A percentile compares a stretch with the other conserved stretches of the same genome.
Evolutionary conservation across 257 asterid species (phyloP).

Genomic region (Petunia secreta): DNA sequence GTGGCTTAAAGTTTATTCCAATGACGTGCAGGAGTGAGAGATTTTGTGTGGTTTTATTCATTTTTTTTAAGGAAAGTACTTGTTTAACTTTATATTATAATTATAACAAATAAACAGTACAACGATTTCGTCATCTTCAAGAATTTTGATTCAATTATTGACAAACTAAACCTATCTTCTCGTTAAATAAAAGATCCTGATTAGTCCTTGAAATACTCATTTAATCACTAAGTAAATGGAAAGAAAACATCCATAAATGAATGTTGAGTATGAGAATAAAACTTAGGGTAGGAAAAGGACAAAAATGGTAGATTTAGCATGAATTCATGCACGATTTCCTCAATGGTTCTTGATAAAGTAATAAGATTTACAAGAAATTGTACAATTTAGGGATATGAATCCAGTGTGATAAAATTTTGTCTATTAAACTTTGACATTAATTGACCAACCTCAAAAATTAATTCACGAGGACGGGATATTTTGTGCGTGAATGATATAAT

Average conservation of each 20-base stretch:
- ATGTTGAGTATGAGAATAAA: background rate
- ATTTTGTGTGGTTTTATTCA: background rate
- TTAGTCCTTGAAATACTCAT: background rate
- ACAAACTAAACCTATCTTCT: no score
- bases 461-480: no score
- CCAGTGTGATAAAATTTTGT: no score
- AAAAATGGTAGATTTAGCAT: background rate
- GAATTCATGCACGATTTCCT: conserved; percentile 6
- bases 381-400: no score
- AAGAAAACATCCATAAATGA: no score
- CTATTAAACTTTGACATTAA: no score
- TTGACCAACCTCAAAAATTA: no score
- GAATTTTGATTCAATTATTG: background rate
- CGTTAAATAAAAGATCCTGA: no score
- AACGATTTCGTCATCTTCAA: background rate
- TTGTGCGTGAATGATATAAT: no score
- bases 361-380: background rate
- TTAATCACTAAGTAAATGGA: background rate
- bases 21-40: background rate
- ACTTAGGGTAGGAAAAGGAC: background rate
- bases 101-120: no score
- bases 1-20: background rate
- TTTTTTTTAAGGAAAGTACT: background rate
- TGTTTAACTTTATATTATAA: no score
- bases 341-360: background rate